Base-by-base conservation (phyloP, 2,329 filamentous ascomycete species). In the Fusarium brevicatenulatum region DNA sequence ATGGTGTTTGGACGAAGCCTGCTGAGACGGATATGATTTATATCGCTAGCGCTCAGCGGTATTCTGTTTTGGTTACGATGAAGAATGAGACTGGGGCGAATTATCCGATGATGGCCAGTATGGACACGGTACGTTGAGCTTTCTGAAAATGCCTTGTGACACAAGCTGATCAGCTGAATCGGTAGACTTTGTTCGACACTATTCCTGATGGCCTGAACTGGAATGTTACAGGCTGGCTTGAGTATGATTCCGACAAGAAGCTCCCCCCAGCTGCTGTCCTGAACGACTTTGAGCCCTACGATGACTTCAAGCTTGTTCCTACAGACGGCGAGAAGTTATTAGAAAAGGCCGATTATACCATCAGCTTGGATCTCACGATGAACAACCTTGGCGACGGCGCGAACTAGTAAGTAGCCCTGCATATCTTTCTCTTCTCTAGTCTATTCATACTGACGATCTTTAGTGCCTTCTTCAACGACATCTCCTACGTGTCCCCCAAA, bases 381-480 rank as follows among this genome's bases (percentile, higher is more conserved):
- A 32, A 46, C 1, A 57, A 57, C 32, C 54, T 57, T 4, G 30
- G 54, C 5, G 30, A 57, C 5, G 54, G 54, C 4, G 54, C 54
- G 3, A 57, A 49, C 30, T 57, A 57, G 54, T 57, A 36, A 47
- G 40, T 12, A 12, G 10, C 7, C n/a, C n/a, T 25, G 1, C 12
- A 11, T 8, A 3, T n/a, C n/a, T n/a, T n/a, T n/a, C n/a, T n/a
- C n/a, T n/a, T n/a, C 11, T 15, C 11, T 6, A 13, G 15, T 5
- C 4, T 3, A 30, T 30, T 13, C 1, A n/a, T 7, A 42, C 19
- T 42, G 10, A n/a, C 25, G 0, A 9, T 0, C 2, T 44, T 2
- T 3, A 57, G 54, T 8, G 54, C 54, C 12, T 57, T 57, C 40
- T 57, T 57, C 23, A 57, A 57, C 28, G 54, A 49, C 5, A 18